These are phyloP conservation scores for Cadophora sp. DNA, from an alignment of 2,329 filamentous ascomycete genomes.

Conservation along the genomic window DNA sequence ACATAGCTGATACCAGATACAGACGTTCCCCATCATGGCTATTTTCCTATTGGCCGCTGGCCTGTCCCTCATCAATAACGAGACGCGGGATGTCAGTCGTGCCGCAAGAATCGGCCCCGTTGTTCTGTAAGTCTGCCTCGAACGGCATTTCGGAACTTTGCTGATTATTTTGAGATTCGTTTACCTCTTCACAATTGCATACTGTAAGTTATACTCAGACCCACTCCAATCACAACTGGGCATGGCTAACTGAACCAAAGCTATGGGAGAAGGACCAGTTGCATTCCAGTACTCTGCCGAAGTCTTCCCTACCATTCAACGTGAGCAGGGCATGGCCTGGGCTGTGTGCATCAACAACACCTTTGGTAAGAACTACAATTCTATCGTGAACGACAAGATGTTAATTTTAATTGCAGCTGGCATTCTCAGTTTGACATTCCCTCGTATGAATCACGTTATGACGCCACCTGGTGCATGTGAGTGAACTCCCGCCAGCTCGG, in stretches of 20 bases:
- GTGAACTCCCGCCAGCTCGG: slow-evolving; percentile 49
- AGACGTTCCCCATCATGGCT: slow-evolving; percentile 69
- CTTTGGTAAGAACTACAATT: slow-evolving; percentile 64
- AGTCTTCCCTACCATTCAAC: slow-evolving; percentile 66
- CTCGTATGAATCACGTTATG: slow-evolving; percentile 34
- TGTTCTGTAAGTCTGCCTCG: slow-evolving; percentile 70
- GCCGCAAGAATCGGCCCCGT: slow-evolving; percentile 57
- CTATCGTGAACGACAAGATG: slow-evolving; percentile 63
- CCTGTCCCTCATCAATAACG: slow-evolving; percentile 47
- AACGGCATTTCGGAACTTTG: slow-evolving; percentile 44
- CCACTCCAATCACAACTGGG: background rate
- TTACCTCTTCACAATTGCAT: slow-evolving; percentile 70
- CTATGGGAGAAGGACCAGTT: slow-evolving; percentile 66
- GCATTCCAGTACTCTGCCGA: slow-evolving; percentile 67
- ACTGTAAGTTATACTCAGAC: slow-evolving; percentile 48
- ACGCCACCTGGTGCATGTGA: slow-evolving; percentile 54
- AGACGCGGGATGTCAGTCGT: slow-evolving; percentile 50
- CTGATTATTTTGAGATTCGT: slow-evolving; percentile 62
- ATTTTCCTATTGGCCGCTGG: slow-evolving; percentile 55
- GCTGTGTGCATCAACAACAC: slow-evolving; percentile 66
- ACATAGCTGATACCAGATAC: slow-evolving; percentile 43
- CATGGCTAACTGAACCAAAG: background rate
- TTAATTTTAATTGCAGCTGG: slow-evolving; percentile 68
- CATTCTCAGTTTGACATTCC: slow-evolving; percentile 61
- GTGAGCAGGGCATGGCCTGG: slow-evolving; percentile 68